phyloP scores from a whole-genome alignment of 1,139 yeast genomes.

The Magnusiomyces paraingens region DNA sequence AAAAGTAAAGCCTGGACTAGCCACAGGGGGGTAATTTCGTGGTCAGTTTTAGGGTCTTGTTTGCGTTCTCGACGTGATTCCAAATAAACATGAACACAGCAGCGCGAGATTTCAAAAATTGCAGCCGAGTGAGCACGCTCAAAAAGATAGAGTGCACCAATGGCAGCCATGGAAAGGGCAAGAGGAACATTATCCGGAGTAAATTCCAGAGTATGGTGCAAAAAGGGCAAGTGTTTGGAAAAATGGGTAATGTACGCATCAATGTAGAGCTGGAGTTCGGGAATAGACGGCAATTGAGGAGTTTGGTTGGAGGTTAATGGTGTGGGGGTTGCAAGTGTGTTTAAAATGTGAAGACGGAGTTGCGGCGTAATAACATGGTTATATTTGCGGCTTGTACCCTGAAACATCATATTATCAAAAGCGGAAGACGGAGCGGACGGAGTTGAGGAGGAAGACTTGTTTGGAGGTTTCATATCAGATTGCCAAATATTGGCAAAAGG shows the following conservation, averaged over 20 bases:
- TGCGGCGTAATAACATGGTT: conserved; percentile 52
- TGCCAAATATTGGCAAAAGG: conserved; percentile 8
- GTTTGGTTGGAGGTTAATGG: conserved; percentile 48
- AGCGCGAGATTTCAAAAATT: conserved; percentile 71
- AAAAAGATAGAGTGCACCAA: conserved; percentile 82
- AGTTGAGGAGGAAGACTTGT: conserved; percentile 11
- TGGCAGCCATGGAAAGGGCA: conserved; percentile 74
- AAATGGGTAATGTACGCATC: conserved; percentile 66
- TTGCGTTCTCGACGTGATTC: conserved; percentile 48
- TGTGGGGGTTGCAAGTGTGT: conserved; percentile 48
- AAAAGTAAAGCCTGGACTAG: conserved; percentile 80
- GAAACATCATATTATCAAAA: conserved; percentile 3
- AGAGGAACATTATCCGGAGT: conserved; percentile 65
- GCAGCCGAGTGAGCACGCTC: conserved; percentile 73
- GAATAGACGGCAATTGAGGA: conserved; percentile 58
- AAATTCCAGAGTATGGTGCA: conserved; percentile 63
- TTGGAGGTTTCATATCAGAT: conserved; percentile 14
- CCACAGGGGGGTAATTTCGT: conserved; percentile 70
- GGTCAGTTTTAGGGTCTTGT: conserved; percentile 11
- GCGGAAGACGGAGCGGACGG: conserved; percentile 3
- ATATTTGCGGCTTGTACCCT: neutral
- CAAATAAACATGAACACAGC: conserved; percentile 67
- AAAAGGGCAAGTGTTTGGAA: conserved; percentile 74
- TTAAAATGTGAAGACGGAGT: conserved; percentile 58
- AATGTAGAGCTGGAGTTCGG: conserved; percentile 68